Conservation (phyloP, 75 land plant species). For the Cunninghamia lanceolata region DNA sequence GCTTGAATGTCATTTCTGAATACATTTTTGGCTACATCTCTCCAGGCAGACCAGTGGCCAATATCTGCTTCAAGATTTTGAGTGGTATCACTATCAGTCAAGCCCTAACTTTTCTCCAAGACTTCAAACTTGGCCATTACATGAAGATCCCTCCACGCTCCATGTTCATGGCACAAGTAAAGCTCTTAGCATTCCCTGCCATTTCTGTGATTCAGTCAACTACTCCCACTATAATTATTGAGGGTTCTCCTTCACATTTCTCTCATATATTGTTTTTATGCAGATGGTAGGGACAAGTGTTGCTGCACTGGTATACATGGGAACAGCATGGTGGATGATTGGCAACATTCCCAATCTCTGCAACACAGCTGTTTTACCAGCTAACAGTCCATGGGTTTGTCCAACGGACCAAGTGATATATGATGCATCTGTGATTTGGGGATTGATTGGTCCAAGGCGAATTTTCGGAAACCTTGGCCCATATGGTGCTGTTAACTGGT, state of each 20-base stretch:
- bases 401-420: conserved; percentile 53
- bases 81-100: conserved; percentile 81
- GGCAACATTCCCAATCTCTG: conserved; percentile 37
- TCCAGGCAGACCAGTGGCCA: conserved; percentile 84
- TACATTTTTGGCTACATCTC: conserved; percentile 69
- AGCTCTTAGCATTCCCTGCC: background rate
- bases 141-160: conserved; percentile 85
- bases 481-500: conserved; percentile 46
- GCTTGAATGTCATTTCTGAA: conserved; percentile 81
- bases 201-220: background rate
- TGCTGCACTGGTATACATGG: conserved; percentile 41
- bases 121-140: conserved; percentile 84
- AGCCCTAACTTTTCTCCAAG: conserved; percentile 63
- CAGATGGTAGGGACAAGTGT: conserved; percentile 50
- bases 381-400: conserved; percentile 56
- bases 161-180: conserved; percentile 81
- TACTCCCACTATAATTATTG: too few species aligned
- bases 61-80: conserved; percentile 81
- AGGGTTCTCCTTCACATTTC: background rate
- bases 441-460: conserved; percentile 48
- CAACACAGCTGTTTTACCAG: conserved; percentile 14
- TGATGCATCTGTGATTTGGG: conserved; percentile 68
- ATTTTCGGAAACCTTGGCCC: conserved; percentile 49
- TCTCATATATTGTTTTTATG: background rate
- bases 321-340: conserved; percentile 52